Percentiles rank a stretch among this genome's conserved stretches.
phyloP scores from a whole-genome alignment of 2,329 filamentous ascomycete species.

The Fusarium globosum region DNA sequence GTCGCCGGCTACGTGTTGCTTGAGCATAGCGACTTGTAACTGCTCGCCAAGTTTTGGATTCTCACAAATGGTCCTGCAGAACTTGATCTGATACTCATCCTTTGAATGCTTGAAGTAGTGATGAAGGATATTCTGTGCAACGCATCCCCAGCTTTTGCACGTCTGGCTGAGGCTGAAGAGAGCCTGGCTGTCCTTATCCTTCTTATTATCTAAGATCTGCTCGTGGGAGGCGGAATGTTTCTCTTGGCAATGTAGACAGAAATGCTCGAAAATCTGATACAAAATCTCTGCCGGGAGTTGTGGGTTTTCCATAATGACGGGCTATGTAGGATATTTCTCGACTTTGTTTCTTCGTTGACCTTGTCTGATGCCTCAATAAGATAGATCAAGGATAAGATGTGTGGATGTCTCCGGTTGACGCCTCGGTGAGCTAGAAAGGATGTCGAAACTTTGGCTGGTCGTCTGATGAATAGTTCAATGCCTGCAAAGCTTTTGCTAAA shows the following conservation, averaged over 20 bases:
- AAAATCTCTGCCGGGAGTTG: background rate
- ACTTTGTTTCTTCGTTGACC: background rate
- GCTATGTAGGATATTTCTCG: background rate
- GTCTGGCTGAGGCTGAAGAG: background rate
- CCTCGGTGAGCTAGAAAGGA: background rate
- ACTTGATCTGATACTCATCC: background rate
- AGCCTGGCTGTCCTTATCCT: background rate
- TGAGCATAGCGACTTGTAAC: background rate
- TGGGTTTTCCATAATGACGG: background rate
- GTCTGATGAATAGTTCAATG: background rate
- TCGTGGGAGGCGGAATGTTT: background rate
- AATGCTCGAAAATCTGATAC: background rate
- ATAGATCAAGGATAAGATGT: background rate
- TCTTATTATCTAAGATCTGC: background rate
- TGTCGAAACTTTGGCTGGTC: background rate
- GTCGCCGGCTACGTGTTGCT: background rate
- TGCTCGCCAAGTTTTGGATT: background rate
- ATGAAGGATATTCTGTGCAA: constrained; percentile 14
- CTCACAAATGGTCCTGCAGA: constrained; percentile 4
- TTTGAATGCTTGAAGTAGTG: constrained; percentile 12
- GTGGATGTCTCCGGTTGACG: background rate
- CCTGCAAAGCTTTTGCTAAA: background rate
- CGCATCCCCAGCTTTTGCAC: background rate
- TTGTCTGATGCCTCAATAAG: background rate
- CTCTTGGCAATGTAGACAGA: constrained; percentile 21